These are phyloP conservation scores for Daldinia sp. DNA, from an alignment of 2,329 filamentous ascomycete genomes.

Conservation along the genomic window DNA sequence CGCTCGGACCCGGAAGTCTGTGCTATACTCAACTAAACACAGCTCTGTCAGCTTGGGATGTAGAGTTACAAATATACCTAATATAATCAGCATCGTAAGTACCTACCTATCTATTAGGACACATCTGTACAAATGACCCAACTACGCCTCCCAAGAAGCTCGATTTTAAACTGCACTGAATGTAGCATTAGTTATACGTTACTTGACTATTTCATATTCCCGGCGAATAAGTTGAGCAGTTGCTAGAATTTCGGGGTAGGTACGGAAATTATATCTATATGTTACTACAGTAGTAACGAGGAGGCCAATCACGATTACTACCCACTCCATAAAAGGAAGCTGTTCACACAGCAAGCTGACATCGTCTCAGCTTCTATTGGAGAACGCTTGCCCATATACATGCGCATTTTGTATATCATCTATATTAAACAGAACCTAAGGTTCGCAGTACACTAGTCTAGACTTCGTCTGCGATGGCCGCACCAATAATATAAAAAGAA, in stretches of 20 bases:
- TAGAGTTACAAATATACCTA: not conserved
- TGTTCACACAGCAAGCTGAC: slow-evolving; percentile 11
- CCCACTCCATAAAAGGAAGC: slow-evolving; percentile 10
- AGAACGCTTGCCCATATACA: not conserved
- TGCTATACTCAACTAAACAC: not conserved
- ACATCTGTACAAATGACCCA: too few relatives aligned
- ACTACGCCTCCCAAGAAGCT: too few relatives aligned
- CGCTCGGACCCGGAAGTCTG: not conserved
- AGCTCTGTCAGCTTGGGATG: not conserved
- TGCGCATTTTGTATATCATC: not conserved
- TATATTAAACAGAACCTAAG: not conserved
- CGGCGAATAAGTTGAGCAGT: not conserved
- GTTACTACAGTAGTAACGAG: slow-evolving; percentile 5
- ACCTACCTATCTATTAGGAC: too few relatives aligned
- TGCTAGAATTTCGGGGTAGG: slow-evolving; percentile 48
- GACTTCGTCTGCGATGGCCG: not conserved
- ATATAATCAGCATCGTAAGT: too few relatives aligned
- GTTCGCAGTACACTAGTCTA: not conserved
- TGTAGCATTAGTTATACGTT: not conserved
- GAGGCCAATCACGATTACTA: slow-evolving; percentile 4
- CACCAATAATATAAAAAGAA: not conserved
- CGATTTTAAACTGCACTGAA: not conserved
- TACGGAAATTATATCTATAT: slow-evolving; percentile 1
- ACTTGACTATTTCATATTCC: not conserved
- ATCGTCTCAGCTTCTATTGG: slow-evolving; percentile 1